Evolutionary conservation across 2,329 filamentous ascomycete species (phyloP), one percentile per base, ranked within the genome.

Genomic region (Verticillium isaacii): DNA sequence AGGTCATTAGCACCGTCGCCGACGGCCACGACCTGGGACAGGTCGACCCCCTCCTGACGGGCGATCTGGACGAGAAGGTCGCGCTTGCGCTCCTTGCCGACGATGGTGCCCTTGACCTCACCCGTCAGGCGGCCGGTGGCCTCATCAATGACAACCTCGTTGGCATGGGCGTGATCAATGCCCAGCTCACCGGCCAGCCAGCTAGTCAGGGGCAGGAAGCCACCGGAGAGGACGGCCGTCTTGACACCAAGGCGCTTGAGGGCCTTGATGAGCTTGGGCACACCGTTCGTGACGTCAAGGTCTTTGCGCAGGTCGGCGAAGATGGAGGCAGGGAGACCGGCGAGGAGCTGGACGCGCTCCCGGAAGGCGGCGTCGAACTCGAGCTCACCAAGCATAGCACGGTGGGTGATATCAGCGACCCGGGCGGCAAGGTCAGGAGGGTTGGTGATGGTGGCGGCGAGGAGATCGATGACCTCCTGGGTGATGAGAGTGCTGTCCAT

Each of bases 401-500:
- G 89, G 63, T 89, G 89, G 0, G 95, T 99, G 68, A 99, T 98
- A 69, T 89, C 87, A 11, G 92, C 90, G 45, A 99, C 94, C 69
- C 91, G 81, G 60, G 87, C 87, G 68, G 92, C 87, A n/a, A 96
- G 84, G 59, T 92, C 91, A 2, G 85, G 77, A 71, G 84, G 78
- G 75, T 90, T 78, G 57, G 77, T 81, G 69, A 97, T 86, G 41
- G 90, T 90, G 60, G 90, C 88, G 4, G 95, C 95, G 61, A 99
- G 89, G 70, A 98, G 88, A 75, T 99, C 95, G 72, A 99, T 98
- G 64, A 97, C 93, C 78, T 99, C 95, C 75, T 99, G 93, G 60
- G 94, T 90, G 73, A 99, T 98, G 63, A 99, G 84, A 0, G 95
- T 99, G 75, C 90, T 95, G 78, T 99, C 95, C 95, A 99, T 99